Percentiles rank a stretch among this genome's conserved stretches.
These are phyloP conservation scores for Grosmannia clavigera DNA, from an alignment of 2,329 filamentous ascomycete genomes.

Conservation along the genomic window DNA sequence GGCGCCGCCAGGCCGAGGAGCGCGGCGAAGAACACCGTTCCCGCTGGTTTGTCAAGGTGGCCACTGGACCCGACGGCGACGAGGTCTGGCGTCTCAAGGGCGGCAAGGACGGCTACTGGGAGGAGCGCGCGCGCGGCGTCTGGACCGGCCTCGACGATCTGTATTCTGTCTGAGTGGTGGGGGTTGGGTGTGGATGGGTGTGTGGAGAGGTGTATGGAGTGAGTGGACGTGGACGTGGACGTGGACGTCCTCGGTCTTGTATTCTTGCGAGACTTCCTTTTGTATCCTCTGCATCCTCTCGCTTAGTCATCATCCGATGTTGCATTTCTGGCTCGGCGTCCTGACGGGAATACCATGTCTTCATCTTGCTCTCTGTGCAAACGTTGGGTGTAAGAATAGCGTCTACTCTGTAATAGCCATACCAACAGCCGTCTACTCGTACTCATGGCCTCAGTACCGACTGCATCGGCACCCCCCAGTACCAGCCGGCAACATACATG, in stretches of 20 bases:
- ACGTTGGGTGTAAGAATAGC: too few species aligned
- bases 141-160: slow-evolving; percentile 50
- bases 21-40: slow-evolving; percentile 60
- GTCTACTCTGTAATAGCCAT: too few species aligned
- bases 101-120: slow-evolving; percentile 89
- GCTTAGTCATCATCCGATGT: not conserved
- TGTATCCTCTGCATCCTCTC: not conserved
- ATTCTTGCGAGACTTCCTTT: not conserved
- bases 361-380: not conserved
- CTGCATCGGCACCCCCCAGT: slow-evolving; percentile 43
- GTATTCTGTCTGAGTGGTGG: slow-evolving; percentile 20
- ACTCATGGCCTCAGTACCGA: slow-evolving; percentile 22
- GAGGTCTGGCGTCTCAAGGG: slow-evolving; percentile 65
- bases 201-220: not conserved
- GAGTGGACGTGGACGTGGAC: not conserved
- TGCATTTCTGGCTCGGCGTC: not conserved
- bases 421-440: not conserved
- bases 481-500: slow-evolving; percentile 53
- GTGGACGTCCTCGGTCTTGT: not conserved
- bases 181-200: not conserved
- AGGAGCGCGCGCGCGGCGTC: slow-evolving; percentile 56
- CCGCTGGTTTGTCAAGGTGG: slow-evolving; percentile 70
- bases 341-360: too few species aligned
- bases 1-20: slow-evolving; percentile 65
- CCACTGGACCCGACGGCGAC: slow-evolving; percentile 45